Conservation (phyloP, 345 rosid genomes). For the Pelargonium nanum region DNA sequence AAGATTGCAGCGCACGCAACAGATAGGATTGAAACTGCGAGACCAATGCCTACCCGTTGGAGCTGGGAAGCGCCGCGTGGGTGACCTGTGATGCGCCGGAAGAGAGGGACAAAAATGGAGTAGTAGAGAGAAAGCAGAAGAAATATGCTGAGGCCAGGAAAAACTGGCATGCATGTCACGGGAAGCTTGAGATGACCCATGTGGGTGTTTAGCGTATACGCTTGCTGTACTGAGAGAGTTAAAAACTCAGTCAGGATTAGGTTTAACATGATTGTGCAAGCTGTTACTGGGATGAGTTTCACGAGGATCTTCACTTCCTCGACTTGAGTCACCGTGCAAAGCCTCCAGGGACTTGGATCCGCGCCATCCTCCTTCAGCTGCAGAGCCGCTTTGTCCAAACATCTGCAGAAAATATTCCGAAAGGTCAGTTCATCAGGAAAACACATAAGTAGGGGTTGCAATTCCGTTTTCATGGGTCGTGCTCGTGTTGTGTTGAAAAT, state of each 20-base stretch:
- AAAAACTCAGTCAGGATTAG: slow-evolving; percentile 61
- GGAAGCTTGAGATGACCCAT: slow-evolving; percentile 68
- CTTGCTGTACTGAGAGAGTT: slow-evolving; percentile 87
- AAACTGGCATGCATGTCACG: slow-evolving; percentile 86
- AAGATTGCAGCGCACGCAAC: slow-evolving; percentile 67
- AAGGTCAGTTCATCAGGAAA: no score
- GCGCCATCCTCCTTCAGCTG: slow-evolving; percentile 63
- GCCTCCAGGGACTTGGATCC: slow-evolving; percentile 69
- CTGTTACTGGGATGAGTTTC: slow-evolving; percentile 63
- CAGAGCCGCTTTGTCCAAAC: slow-evolving; percentile 86
- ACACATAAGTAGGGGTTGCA: no score
- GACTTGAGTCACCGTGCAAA: slow-evolving; percentile 87
- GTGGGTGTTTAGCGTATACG: slow-evolving; percentile 64
- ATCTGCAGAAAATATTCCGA: slow-evolving; percentile 24
- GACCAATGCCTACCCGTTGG: slow-evolving; percentile 77
- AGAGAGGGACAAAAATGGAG: slow-evolving; percentile 58
- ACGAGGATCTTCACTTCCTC: slow-evolving; percentile 85
- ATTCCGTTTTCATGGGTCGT: no score
- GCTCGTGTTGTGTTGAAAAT: no score
- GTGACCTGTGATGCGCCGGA: slow-evolving; percentile 63
- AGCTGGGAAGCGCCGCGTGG: slow-evolving; percentile 95
- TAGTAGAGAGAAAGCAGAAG: slow-evolving; percentile 65
- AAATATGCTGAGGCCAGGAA: slow-evolving; percentile 83
- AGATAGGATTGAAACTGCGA: slow-evolving; percentile 56
- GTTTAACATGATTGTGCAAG: slow-evolving; percentile 64